Percentiles rank a stretch among this genome's conserved stretches.
These are phyloP conservation scores for Trichoderma oligosporum DNA, from an alignment of 2,329 filamentous ascomycete genomes.

Conservation along the genomic window DNA sequence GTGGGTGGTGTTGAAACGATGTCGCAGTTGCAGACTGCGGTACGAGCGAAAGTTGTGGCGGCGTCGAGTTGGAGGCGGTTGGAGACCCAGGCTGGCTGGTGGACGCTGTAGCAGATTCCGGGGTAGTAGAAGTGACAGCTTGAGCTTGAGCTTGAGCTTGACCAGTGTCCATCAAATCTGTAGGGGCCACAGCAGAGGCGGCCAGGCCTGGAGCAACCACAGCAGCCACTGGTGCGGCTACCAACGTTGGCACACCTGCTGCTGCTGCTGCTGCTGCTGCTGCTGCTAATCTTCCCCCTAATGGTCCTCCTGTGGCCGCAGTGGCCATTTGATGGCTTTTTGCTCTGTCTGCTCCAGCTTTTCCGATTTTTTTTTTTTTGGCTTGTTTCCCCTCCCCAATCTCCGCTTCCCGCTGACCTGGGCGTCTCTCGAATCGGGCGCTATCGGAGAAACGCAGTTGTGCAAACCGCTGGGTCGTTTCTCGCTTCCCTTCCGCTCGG, in stretches of 20 bases:
- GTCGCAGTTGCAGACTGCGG: conserved; percentile 4
- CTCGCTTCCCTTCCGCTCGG: conserved; percentile 15
- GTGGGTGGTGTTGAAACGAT: conserved; percentile 15
- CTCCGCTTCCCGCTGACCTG: conserved; percentile 6
- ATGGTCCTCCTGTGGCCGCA: conserved; percentile 1
- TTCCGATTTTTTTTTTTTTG: conserved; percentile 1
- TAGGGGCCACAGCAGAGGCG: not conserved
- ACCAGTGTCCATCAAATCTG: too few species aligned
- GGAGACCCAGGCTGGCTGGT: conserved; percentile 11
- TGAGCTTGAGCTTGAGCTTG: too few species aligned
- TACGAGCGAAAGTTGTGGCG: conserved; percentile 3
- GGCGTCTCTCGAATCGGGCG: not conserved
- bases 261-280: conserved; percentile 3
- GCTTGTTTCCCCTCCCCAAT: conserved; percentile 1
- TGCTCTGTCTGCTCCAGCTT: too few species aligned
- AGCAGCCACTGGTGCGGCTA: not conserved
- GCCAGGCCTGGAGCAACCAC: not conserved
- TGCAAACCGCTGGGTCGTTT: not conserved
- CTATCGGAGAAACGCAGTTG: conserved; percentile 15
- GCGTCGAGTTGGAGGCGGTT: conserved; percentile 5
- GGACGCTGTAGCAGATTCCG: conserved; percentile 5
- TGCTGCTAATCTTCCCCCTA: not conserved
- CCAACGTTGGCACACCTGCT: not conserved
- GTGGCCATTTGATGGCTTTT: too few species aligned
- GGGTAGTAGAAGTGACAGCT: conserved; percentile 1